Evolutionary conservation across 805 yeast species (phyloP), one percentile per base, ranked within the genome.

Genomic region (Ogataea nitratoaversa): DNA sequence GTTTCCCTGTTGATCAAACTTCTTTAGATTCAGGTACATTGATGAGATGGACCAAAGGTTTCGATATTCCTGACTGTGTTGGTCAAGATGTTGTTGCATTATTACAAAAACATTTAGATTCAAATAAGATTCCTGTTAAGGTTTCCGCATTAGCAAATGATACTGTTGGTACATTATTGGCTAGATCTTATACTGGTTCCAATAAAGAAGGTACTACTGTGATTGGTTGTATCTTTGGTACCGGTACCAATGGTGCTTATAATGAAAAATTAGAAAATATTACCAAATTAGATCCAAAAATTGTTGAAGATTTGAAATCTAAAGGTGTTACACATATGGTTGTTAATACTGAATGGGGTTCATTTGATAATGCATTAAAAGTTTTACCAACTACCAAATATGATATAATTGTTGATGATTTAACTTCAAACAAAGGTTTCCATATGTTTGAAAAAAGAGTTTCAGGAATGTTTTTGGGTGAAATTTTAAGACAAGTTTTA

Each of bases 231-330:
- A 91, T 91, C 48, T 87, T 90, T 56, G 99, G 99, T 50, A 93
- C 99, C 2, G 99, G 99, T 59, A 91, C 98, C 22, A 91, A 91
- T 63, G 97, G 97, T 46, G 96, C 96, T 13, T 91, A 93, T 65
- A 72, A 78, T 59, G 99, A 91, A 64, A 72, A 77, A 41, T 61
- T 89, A 38, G 80, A 76, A 31, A 75, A 81, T 40, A 85, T 93
- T 51, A 76, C 75, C 40, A 91, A 93, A 65, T 70, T 90, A 46
- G 76, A 79, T n/a, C 70, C 74, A 2, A 63, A 67, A 25, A 41
- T 63, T 12, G 62, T 63, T 34, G 63, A 56, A 19, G 59, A 58
- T 17, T 63, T 74, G 52, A 64, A 57, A 39, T 52, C 60, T 1
- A 58, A 65, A 37, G 81, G 78, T 27, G 70, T 73, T 38, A 68